These are phyloP conservation scores for Sorghum bicolor DNA, from an alignment of 176 grass and related monocot species.

Conservation along the genomic window Sorghum_bicolor_NCBIv3 NC_012872.2:55795501-55796000, in stretches of 20 bases:
- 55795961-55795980: too few species aligned
- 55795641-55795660: neutral
- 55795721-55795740: neutral
- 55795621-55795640: neutral
- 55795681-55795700: neutral
- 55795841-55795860: neutral
- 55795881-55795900: neutral
- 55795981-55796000: too few species aligned
- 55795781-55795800: neutral
- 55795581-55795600: neutral
- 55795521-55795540: neutral
- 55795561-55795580: neutral
- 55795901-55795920: neutral
- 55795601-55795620: neutral
- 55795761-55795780: neutral
- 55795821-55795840: neutral
- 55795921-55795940: neutral
- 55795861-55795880: neutral
- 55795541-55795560: neutral
- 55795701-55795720: neutral
- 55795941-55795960: neutral
- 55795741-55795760: neutral
- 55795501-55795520: neutral
- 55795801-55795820: neutral
- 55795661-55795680: neutral